Evolutionary conservation across 768 basidiomycete species (phyloP), one percentile per base, ranked within the genome.

Genomic region (Termitomyces sp.): DNA sequence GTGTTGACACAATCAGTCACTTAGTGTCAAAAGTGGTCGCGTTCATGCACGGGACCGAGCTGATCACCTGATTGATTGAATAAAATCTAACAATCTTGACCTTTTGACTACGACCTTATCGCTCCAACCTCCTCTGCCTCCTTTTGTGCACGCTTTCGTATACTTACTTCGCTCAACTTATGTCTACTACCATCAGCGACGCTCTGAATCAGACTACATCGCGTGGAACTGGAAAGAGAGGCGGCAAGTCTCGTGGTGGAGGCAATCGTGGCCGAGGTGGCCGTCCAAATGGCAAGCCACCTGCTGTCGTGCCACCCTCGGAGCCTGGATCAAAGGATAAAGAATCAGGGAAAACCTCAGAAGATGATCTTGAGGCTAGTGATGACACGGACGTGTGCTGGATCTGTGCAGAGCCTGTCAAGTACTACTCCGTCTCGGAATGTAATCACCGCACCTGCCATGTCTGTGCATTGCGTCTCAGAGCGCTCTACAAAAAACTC

Each of bases 361-460:
- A 36, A 29, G 61, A 53, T 20, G 34, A 10, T 47, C 22, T n/a
- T 6, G 69, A 70, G 13, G 81, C 29, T 36, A 41, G 20, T 5
- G 62, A 83, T 5, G 62, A 84, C 18, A 66, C 62, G 29, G 71
- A 70, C 51, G 69, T 87, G 12, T 98, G 96, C 73, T 96, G 86
- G 83, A 98, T 98, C 71, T 97, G 96, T 67, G 94, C 94, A 1
- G 94, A 98, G 66, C 87, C 88, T 4, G 86, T 96, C 72, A 94
- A 90, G 67, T 96, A 92, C 68, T 94, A 87, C 70, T 83, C 92
- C 6, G 73, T 97, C 31, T 88, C 94, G 18, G 83, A 88, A 55
- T 99, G 96, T 73, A 92, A 93, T 69, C 96, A 99, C 68, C 78
- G 91, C 52, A 98, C 93, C 3, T 98, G 96, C 77, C 94, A 97